Percentiles rank a stretch among this genome's conserved stretches.
Evolutionary conservation across 2,329 filamentous ascomycete genomes (phyloP).

Genomic region (Trichoderma sp.): DNA sequence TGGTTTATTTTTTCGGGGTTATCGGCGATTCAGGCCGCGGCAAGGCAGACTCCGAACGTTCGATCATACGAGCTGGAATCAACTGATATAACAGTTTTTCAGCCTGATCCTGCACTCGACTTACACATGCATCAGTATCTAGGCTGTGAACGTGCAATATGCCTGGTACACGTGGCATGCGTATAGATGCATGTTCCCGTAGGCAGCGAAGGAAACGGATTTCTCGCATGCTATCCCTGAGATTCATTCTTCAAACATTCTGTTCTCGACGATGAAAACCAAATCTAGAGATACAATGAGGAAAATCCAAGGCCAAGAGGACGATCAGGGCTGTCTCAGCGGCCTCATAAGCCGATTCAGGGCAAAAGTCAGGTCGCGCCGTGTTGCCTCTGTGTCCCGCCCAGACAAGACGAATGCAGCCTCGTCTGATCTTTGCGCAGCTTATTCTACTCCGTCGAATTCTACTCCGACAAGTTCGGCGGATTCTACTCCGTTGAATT

Average conservation of each 20-base stretch:
- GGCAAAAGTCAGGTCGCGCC: background rate
- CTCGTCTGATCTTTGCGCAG: background rate
- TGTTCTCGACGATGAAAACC: background rate
- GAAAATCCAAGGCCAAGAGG: background rate
- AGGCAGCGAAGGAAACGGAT: background rate
- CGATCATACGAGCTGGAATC: too few species aligned
- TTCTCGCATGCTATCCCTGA: background rate
- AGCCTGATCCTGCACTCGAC: too few species aligned
- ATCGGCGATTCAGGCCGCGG: too few species aligned
- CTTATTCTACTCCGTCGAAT: background rate
- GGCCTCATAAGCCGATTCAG: background rate
- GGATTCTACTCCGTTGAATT: too few species aligned
- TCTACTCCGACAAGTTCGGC: too few species aligned
- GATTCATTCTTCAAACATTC: background rate
- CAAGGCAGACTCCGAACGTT: too few species aligned
- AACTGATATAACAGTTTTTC: too few species aligned
- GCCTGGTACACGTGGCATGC: background rate
- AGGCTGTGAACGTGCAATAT: too few species aligned
- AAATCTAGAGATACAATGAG: background rate
- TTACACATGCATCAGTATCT: too few species aligned
- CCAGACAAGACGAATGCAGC: background rate
- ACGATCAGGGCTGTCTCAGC: fast-evolving
- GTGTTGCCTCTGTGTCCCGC: background rate
- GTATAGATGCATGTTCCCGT: background rate
- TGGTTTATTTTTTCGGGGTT: too few species aligned